These are phyloP conservation scores for Raphanus hybrid DNA, from an alignment of 441 rosid genomes.

Conservation along the genomic window DNA sequence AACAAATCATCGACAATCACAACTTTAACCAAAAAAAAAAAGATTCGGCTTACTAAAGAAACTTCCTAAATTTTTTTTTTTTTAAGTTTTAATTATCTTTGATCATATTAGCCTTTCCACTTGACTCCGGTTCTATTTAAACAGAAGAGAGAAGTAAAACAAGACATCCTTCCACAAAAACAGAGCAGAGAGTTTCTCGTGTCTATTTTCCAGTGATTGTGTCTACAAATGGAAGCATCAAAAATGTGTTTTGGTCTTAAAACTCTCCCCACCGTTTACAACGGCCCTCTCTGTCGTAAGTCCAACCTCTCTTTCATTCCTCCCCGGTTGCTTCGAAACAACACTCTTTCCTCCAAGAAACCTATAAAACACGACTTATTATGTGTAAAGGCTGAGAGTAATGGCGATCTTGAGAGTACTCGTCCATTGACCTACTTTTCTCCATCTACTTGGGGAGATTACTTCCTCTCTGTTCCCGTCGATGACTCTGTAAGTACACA, in stretches of 20 bases:
- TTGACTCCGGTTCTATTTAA: neutral
- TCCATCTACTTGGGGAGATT: neutral
- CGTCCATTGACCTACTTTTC: neutral
- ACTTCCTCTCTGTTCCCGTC: neutral
- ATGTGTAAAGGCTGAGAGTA: neutral
- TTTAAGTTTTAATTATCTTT: no score
- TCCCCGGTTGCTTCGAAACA: conserved; percentile 1
- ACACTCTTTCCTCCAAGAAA: neutral
- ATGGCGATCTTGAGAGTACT: neutral
- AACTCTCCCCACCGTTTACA: neutral
- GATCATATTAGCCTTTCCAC: no score
- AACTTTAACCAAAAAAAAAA: no score
- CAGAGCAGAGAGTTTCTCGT: neutral
- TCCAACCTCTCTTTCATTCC: conserved; percentile 7
- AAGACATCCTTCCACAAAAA: neutral
- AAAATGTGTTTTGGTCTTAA: conserved; percentile 3
- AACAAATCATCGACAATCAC: no score
- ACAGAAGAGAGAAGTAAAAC: neutral
- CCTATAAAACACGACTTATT: neutral
- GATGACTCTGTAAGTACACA: conserved; percentile 1
- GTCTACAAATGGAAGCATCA: conserved; percentile 5
- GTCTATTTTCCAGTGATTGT: neutral
- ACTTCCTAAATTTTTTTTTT: neutral
- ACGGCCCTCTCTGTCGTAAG: neutral
- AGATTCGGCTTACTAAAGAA: no score